phyloP scores from a whole-genome alignment of 495 filamentous ascomycete species.

The Tuber brumale region DNA sequence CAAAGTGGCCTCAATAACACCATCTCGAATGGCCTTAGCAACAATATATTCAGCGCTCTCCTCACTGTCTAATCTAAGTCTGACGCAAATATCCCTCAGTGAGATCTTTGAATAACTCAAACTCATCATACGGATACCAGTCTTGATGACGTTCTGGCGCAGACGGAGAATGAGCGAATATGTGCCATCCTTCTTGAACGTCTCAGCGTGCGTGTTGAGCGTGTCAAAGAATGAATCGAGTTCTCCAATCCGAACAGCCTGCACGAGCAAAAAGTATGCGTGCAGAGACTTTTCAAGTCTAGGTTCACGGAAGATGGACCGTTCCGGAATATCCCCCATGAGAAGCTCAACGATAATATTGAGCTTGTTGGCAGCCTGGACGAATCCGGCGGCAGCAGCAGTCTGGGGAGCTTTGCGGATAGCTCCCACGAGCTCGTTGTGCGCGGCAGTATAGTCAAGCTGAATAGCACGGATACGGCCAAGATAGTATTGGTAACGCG shows the following conservation, averaged over 20 bases:
- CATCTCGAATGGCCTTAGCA: slow-evolving; percentile 94
- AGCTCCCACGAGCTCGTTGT: slow-evolving; percentile 82
- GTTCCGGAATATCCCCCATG: slow-evolving; percentile 98
- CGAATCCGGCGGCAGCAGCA: slow-evolving; percentile 81
- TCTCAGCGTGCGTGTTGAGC: slow-evolving; percentile 68
- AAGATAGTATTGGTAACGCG: slow-evolving; percentile 90
- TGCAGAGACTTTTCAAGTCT: slow-evolving; percentile 76
- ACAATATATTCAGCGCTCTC: slow-evolving; percentile 98
- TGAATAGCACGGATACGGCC: slow-evolving; percentile 95
- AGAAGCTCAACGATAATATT: slow-evolving; percentile 90
- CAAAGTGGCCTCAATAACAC: slow-evolving; percentile 91
- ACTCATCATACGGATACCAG: slow-evolving; percentile 97
- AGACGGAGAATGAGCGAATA: slow-evolving; percentile 92
- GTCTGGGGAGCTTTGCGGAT: slow-evolving; percentile 91
- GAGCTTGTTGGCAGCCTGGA: slow-evolving; percentile 89
- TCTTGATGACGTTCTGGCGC: slow-evolving; percentile 98
- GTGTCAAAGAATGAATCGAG: slow-evolving; percentile 82
- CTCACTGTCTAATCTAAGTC: slow-evolving; percentile 83
- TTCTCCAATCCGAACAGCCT: slow-evolving; percentile 90
- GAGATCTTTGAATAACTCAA: slow-evolving; percentile 95
- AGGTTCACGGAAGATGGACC: slow-evolving; percentile 81
- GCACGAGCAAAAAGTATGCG: slow-evolving; percentile 87
- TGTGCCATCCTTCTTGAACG: slow-evolving; percentile 86
- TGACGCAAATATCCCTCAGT: slow-evolving; percentile 94
- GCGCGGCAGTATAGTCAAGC: slow-evolving; percentile 92